Conservation (phyloP, 2,329 filamentous ascomycete species). For the Xylaria sp. region DNA sequence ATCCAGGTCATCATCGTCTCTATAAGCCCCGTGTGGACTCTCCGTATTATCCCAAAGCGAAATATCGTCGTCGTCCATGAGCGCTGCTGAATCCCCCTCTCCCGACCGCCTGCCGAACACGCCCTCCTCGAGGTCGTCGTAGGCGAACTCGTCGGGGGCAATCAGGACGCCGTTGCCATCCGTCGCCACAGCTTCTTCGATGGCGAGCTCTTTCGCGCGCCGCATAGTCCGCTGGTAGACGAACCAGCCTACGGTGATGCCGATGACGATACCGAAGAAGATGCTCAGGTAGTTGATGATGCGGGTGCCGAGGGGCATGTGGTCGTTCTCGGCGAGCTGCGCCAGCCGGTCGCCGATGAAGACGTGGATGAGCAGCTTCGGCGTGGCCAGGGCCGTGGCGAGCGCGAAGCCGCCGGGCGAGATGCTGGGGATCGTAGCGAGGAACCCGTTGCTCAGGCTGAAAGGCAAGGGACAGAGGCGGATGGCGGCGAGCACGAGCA, state of each 20-base stretch:
- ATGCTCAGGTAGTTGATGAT: slow-evolving; percentile 87
- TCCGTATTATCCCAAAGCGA: slow-evolving; percentile 62
- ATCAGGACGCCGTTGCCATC: slow-evolving; percentile 24
- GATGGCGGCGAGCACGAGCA: slow-evolving; percentile 91
- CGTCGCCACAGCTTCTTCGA: slow-evolving; percentile 51
- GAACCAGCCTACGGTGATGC: slow-evolving; percentile 80
- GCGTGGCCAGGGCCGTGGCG: slow-evolving; percentile 83
- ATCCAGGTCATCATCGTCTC: slow-evolving; percentile 35
- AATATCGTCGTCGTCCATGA: slow-evolving; percentile 70
- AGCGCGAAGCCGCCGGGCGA: slow-evolving; percentile 78
- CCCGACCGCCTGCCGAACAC: slow-evolving; percentile 48
- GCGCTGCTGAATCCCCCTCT: slow-evolving; percentile 62
- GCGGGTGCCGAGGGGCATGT: slow-evolving; percentile 83
- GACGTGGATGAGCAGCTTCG: slow-evolving; percentile 90
- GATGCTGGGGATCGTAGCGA: slow-evolving; percentile 93
- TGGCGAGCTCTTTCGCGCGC: slow-evolving; percentile 67
- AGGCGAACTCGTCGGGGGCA: slow-evolving; percentile 41
- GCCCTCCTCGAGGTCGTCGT: slow-evolving; percentile 59
- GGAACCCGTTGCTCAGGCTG: slow-evolving; percentile 90
- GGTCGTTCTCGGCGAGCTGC: slow-evolving; percentile 82
- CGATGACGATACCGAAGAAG: slow-evolving; percentile 74
- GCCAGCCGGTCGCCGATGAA: slow-evolving; percentile 91
- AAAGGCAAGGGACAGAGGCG: slow-evolving; percentile 93
- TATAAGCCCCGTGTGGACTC: slow-evolving; percentile 27
- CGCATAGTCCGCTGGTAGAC: slow-evolving; percentile 82